Evolutionary conservation across 2,329 filamentous ascomycete species (phyloP).

Genomic region (Colletotrichum sp.): DNA sequence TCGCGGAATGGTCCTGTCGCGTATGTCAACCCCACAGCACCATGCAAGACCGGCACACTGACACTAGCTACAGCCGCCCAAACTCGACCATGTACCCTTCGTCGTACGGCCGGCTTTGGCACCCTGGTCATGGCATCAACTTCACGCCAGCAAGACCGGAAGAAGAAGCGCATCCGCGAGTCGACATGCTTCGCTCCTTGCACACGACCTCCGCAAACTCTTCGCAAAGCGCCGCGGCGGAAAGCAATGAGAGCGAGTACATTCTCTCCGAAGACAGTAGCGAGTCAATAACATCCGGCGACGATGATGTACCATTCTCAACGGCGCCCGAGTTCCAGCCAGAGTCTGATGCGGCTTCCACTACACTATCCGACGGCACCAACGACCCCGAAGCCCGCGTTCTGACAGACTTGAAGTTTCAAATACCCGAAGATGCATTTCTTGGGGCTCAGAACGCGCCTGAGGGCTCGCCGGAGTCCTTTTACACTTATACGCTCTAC

Average conservation of each 20-base stretch:
- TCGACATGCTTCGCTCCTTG: neutral
- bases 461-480: conserved; percentile 53
- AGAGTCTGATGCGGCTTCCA: neutral
- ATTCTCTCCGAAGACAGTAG: neutral
- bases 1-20: neutral
- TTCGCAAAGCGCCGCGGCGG: neutral
- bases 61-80: neutral
- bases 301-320: conserved; percentile 1
- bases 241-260: neutral
- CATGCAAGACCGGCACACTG: neutral
- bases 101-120: conserved; percentile 33
- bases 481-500: conserved; percentile 75
- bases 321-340: neutral
- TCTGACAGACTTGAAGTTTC: conserved; percentile 45
- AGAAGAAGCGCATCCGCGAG: conserved; percentile 8
- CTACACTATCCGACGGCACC: neutral
- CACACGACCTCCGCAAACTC: neutral
- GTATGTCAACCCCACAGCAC: neutral
- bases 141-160: conserved; percentile 25
- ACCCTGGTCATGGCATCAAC: conserved; percentile 35
- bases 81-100: conserved; percentile 30
- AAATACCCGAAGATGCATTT: conserved; percentile 52
- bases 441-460: conserved; percentile 51
- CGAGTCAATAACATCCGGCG: neutral
- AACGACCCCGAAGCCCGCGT: conserved; percentile 32